phyloP scores from a whole-genome alignment of 495 filamentous ascomycete species.

The Penicillium macrosclerotiorum region DNA sequence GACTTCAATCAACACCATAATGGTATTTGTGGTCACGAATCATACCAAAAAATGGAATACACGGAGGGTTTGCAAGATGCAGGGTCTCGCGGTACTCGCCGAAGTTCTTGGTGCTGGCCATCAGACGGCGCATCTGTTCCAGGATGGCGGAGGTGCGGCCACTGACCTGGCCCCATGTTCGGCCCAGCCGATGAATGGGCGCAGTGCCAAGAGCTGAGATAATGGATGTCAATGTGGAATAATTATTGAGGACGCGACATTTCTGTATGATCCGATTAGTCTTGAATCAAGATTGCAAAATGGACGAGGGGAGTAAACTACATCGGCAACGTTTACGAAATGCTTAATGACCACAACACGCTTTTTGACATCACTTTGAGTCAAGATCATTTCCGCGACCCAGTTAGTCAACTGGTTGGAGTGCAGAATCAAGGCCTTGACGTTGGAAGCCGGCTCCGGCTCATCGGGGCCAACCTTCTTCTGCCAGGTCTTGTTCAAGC shows the following conservation, averaged over 20 bases:
- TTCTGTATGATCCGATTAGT: conserved; percentile 55
- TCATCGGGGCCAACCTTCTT: conserved; percentile 83
- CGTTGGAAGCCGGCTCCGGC: conserved; percentile 87
- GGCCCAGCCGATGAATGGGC: conserved; percentile 86
- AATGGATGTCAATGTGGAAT: conserved; percentile 96
- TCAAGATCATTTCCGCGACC: conserved; percentile 99
- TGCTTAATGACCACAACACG: conserved; percentile 97
- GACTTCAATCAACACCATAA: background rate
- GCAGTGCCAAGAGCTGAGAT: conserved; percentile 93
- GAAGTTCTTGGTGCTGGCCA: conserved; percentile 99
- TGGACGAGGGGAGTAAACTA: conserved; percentile 27
- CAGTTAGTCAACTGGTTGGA: conserved; percentile 98
- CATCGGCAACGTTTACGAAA: conserved; percentile 93
- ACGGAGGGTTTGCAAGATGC: conserved; percentile 90
- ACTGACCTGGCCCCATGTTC: conserved; percentile 94
- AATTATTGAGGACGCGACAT: conserved; percentile 93
- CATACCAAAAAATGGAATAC: conserved; percentile 97
- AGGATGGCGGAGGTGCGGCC: conserved; percentile 73
- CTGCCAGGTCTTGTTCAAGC: conserved; percentile 97
- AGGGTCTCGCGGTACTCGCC: conserved; percentile 91
- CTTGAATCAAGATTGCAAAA: background rate
- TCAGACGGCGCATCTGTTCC: conserved; percentile 88
- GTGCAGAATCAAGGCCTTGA: conserved; percentile 93
- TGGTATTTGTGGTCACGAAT: conserved; percentile 1
- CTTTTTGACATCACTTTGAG: conserved; percentile 89